phyloP scores from a whole-genome alignment of 2,329 filamentous ascomycete genomes.

The Diaporthe helianthi region DNA sequence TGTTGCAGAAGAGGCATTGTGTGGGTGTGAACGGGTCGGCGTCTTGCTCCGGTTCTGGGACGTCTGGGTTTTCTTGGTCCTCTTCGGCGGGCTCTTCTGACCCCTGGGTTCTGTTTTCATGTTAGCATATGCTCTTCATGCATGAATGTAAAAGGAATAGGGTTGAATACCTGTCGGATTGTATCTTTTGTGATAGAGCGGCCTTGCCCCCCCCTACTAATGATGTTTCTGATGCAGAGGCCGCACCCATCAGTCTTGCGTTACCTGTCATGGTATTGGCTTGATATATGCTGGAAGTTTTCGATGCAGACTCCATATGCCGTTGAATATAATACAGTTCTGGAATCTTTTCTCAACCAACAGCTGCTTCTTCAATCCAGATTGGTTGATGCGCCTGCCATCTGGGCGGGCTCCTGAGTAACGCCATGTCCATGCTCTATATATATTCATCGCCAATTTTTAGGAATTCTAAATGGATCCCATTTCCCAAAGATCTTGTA shows the following conservation, averaged over 20 bases:
- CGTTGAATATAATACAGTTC: neutral
- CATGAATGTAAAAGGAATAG: neutral
- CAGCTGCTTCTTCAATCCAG: neutral
- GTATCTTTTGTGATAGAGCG: neutral
- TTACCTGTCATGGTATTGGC: neutral
- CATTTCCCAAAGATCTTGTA: neutral
- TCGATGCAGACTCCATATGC: neutral
- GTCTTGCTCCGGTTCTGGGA: neutral
- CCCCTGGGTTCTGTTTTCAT: neutral
- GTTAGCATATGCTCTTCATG: neutral
- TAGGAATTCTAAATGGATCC: neutral
- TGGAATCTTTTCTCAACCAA: neutral
- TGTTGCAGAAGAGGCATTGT: constrained; percentile 50
- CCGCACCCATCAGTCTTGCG: neutral
- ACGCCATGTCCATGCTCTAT: neutral
- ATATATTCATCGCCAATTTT: neutral
- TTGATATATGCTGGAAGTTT: neutral
- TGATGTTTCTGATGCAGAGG: neutral
- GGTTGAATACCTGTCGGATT: neutral
- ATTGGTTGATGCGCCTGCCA: too few species aligned
- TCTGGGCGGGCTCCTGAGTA: neutral
- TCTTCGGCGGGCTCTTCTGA: neutral
- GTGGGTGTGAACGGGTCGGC: constrained; percentile 36
- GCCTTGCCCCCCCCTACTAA: neutral
- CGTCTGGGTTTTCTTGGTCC: neutral